These are phyloP conservation scores for Porogramme epimiltina DNA, from an alignment of 1,284 basidiomycete species.

Conservation along the genomic window DNA sequence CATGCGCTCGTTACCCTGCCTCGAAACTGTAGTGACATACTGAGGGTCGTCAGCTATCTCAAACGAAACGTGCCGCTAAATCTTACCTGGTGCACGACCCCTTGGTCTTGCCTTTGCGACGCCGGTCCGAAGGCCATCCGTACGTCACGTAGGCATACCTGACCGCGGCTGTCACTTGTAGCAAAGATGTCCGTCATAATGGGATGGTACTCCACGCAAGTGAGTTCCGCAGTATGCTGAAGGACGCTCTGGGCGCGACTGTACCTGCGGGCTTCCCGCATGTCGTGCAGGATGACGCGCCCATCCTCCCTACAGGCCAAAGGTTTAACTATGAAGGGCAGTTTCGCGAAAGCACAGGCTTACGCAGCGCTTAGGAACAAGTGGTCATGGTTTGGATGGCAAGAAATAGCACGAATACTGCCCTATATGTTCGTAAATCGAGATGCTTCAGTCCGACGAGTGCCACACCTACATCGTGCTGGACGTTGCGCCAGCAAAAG, in stretches of 20 bases:
- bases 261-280: slow-evolving; percentile 36
- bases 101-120: slow-evolving; percentile 44
- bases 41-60: slow-evolving; percentile 29
- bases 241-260: slow-evolving; percentile 49
- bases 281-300: slow-evolving; percentile 60
- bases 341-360: slow-evolving; percentile 13
- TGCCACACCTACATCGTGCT: slow-evolving; percentile 7
- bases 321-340: neutral
- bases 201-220: slow-evolving; percentile 66
- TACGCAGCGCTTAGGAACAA: slow-evolving; percentile 69
- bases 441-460: too few species aligned
- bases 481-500: slow-evolving; percentile 4
- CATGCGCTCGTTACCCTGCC: slow-evolving; percentile 39
- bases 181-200: slow-evolving; percentile 65
- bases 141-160: slow-evolving; percentile 68
- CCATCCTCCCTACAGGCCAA: slow-evolving; percentile 61
- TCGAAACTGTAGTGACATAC: slow-evolving; percentile 68
- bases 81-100: slow-evolving; percentile 53
- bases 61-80: neutral
- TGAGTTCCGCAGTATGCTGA: slow-evolving; percentile 55
- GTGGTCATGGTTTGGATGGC: slow-evolving; percentile 65
- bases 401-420: slow-evolving; percentile 61
- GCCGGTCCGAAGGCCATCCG: slow-evolving; percentile 72
- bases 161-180: slow-evolving; percentile 58
- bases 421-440: slow-evolving; percentile 41